Evolutionary conservation across 192 early-diverging fungal genomes (phyloP), one percentile per base, ranked within the genome.

Genomic region (Chytriomyces sp.): DNA sequence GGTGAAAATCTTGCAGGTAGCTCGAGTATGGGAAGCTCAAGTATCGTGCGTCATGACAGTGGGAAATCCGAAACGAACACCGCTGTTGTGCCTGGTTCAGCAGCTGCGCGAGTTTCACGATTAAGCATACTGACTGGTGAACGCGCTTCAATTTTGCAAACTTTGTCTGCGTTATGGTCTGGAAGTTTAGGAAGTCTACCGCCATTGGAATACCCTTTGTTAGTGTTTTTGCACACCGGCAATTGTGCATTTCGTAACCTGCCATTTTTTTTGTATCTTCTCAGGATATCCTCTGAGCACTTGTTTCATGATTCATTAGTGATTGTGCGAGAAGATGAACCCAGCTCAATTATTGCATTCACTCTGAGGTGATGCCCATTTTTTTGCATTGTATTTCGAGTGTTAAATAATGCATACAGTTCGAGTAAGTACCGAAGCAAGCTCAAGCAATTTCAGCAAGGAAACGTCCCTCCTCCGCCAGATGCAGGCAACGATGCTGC

Each of bases 161-260:
- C 92, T 5, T 76, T 94, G 0, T 83, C 93, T 6, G 91, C 86
- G 45, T 84, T 95, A 57, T 93, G 91, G 88, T 88, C 88, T 7
- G 93, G 91, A 16, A 91, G 87, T 74, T 78, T 87, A 3, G 86
- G 81, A 6, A 92, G 88, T 61, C 86, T 93, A 23, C 76, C 86
- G 23, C 91, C 93, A 18, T 79, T 95, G 47, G 90, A 91, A 50
- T 92, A 89, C 78, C 94, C 94, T 0, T 79, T 92, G 91, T 92
- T 84, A 83, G 87, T 6, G 69, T 71, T 13, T 10, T 50, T 71
- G 72, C 1, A 9, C 1, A 16, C n/a, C n/a, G 13, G 10, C 28
- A 35, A n/a, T 18, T 65, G 49, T 4, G 28, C 26, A 4, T 35
- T 72, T 18, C 9, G 3, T 75, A 24, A 24, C 63, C 7, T 57